These are phyloP conservation scores for Adansonia digitata DNA, from an alignment of 345 rosid species.

Conservation along the genomic window DNA sequence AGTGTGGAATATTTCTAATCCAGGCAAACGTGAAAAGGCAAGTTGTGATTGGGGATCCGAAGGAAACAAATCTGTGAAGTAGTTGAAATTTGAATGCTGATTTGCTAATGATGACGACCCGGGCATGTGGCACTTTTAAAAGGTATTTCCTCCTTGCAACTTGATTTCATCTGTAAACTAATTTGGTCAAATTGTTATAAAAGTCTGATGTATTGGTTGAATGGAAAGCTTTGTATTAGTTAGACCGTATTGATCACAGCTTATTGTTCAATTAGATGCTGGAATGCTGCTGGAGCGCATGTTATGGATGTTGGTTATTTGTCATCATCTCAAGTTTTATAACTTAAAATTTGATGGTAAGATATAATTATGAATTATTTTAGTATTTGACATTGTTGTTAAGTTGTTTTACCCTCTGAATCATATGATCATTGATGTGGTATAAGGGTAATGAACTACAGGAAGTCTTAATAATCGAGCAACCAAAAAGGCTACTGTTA, in stretches of 20 bases:
- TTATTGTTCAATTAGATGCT: neutral
- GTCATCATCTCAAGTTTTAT: neutral
- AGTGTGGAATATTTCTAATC: neutral
- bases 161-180: neutral
- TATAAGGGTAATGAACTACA: neutral
- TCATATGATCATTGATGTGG: neutral
- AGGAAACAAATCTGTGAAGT: constrained; percentile 79
- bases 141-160: constrained; percentile 35
- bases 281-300: neutral
- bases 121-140: constrained; percentile 75
- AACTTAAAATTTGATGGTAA: neutral
- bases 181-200: neutral
- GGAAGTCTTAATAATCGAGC: neutral
- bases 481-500: neutral
- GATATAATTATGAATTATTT: neutral
- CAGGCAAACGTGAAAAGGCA: constrained; percentile 61
- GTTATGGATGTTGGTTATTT: neutral
- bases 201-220: too few species aligned
- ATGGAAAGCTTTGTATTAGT: too few species aligned
- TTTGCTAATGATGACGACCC: constrained; percentile 77
- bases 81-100: constrained; percentile 54
- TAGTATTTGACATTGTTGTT: neutral
- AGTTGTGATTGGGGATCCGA: constrained; percentile 77
- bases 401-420: neutral
- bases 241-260: neutral